Percentiles rank a stretch among this genome's conserved stretches.
phyloP scores from a whole-genome alignment of 1,139 yeast genomes.

The Suhomyces bolitotheri region DNA sequence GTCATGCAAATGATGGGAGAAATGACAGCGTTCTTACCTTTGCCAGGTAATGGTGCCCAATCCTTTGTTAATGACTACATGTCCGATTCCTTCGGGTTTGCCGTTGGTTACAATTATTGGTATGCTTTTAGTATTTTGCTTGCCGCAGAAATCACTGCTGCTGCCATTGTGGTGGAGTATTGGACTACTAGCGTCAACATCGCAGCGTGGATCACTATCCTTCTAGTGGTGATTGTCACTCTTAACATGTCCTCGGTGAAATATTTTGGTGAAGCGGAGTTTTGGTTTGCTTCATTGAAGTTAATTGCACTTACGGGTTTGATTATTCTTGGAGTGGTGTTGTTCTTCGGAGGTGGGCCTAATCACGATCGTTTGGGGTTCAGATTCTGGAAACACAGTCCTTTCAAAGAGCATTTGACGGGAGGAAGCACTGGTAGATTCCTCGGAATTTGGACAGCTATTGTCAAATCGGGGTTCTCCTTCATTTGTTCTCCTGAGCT shows the following conservation, averaged over 20 bases:
- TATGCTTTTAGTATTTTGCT: slow-evolving; percentile 51
- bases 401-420: slow-evolving; percentile 44
- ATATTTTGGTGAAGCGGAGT: slow-evolving; percentile 66
- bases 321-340: slow-evolving; percentile 44
- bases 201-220: slow-evolving; percentile 58
- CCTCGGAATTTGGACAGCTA: slow-evolving; percentile 42
- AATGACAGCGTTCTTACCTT: slow-evolving; percentile 60
- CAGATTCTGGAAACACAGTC: slow-evolving; percentile 64
- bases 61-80: slow-evolving; percentile 39
- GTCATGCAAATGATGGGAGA: slow-evolving; percentile 63
- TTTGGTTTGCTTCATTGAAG: slow-evolving; percentile 60
- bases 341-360: slow-evolving; percentile 42
- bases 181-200: slow-evolving; percentile 55
- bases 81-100: slow-evolving; percentile 43
- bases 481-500: slow-evolving; percentile 45
- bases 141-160: slow-evolving; percentile 54
- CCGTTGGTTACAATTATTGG: slow-evolving; percentile 51
- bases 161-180: slow-evolving; percentile 53
- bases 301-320: slow-evolving; percentile 40
- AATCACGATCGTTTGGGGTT: slow-evolving; percentile 38
- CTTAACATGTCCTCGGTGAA: slow-evolving; percentile 48
- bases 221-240: slow-evolving; percentile 37
- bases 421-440: slow-evolving; percentile 61
- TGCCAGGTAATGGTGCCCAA: slow-evolving; percentile 47
- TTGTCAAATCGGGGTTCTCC: slow-evolving; percentile 42